Conservation (phyloP, 768 basidiomycete species). For the Dacryopinax spathularia region DNA sequence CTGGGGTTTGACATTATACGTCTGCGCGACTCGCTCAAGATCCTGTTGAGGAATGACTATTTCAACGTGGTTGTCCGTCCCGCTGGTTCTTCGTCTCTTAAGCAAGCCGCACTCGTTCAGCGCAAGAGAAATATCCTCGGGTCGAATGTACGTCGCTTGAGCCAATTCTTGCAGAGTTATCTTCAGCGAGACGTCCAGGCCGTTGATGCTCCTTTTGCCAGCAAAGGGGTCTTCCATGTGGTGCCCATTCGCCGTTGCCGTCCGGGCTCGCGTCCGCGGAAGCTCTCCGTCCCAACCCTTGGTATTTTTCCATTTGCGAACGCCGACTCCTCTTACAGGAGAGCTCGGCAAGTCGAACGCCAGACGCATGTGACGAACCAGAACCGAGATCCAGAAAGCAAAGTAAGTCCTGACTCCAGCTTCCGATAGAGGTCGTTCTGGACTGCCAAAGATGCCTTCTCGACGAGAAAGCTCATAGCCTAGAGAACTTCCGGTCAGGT, state of each 20-base stretch:
- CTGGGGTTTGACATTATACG: constrained; percentile 49
- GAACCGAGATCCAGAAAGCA: constrained; percentile 21
- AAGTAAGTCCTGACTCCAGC: constrained; percentile 80
- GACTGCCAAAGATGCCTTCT: constrained; percentile 69
- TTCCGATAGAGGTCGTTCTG: constrained; percentile 88
- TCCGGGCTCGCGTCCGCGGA: constrained; percentile 15
- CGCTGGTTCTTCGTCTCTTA: constrained; percentile 26
- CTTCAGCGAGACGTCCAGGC: constrained; percentile 6
- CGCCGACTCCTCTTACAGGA: not conserved
- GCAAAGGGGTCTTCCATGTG: not conserved
- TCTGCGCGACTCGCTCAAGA: constrained; percentile 50
- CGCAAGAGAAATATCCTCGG: constrained; percentile 80
- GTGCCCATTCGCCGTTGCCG: not conserved
- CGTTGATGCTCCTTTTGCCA: not conserved
- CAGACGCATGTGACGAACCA: constrained; percentile 9
- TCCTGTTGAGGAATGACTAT: constrained; percentile 49
- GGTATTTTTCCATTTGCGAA: constrained; percentile 33
- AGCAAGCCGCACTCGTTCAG: constrained; percentile 77
- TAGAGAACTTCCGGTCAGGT: too few species aligned
- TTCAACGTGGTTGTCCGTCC: constrained; percentile 21
- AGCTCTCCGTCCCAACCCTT: constrained; percentile 71
- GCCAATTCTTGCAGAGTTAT: constrained; percentile 61
- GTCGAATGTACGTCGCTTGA: constrained; percentile 59
- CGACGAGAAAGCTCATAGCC: constrained; percentile 86
- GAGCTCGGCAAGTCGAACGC: not conserved